Evolutionary conservation across 2,329 filamentous ascomycete species (phyloP).

Genomic region (Pestalotiopsis sp.): DNA sequence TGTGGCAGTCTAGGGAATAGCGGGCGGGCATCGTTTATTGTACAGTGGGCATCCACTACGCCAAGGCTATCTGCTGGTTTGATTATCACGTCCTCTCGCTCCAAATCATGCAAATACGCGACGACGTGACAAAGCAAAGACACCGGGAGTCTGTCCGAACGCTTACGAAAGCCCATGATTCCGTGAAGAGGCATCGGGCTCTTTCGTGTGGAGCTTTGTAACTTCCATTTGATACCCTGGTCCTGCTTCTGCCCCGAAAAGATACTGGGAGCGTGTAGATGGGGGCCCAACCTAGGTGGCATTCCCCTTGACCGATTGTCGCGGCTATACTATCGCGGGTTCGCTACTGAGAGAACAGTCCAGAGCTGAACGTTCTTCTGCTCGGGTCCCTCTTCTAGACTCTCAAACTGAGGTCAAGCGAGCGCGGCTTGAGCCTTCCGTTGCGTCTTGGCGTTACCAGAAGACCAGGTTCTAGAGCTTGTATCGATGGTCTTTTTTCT

Average conservation of each 20-base stretch:
- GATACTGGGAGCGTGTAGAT: neutral
- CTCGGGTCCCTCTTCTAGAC: neutral
- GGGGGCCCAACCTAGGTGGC: neutral
- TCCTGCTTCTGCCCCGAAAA: neutral
- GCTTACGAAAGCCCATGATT: neutral
- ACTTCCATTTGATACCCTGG: neutral
- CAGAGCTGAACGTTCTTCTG: neutral
- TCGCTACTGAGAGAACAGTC: neutral
- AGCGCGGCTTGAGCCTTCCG: neutral
- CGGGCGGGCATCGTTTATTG: neutral
- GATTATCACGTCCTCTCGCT: neutral
- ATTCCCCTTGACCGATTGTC: neutral
- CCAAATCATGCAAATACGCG: neutral
- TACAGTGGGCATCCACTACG: neutral
- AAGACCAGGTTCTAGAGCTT: neutral
- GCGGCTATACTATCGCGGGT: neutral
- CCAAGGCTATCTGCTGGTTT: neutral
- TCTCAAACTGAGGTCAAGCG: neutral
- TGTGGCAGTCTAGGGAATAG: neutral
- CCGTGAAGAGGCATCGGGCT: neutral
- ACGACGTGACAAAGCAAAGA: neutral
- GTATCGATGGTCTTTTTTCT: neutral
- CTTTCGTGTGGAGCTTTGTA: neutral
- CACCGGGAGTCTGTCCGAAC: neutral
- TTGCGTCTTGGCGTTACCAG: neutral